These are phyloP conservation scores for Berkeleyomyces basicola DNA, from an alignment of 2,329 filamentous ascomycete genomes.

Conservation along the genomic window DNA sequence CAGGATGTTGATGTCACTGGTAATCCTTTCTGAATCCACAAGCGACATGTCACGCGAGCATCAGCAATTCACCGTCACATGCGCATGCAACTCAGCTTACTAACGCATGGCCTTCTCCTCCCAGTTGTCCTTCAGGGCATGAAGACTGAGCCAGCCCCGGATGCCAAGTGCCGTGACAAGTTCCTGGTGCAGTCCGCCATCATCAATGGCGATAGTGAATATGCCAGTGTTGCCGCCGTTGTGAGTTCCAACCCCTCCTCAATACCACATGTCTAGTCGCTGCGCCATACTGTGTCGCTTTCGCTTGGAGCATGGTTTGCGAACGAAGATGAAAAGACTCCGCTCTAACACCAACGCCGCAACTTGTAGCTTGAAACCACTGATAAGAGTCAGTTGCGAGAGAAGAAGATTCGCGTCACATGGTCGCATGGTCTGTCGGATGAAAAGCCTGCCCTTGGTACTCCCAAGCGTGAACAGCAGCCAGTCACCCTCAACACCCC, in stretches of 20 bases:
- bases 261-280: neutral
- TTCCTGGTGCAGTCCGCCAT: slow-evolving; percentile 88
- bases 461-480: slow-evolving; percentile 12
- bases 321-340: neutral
- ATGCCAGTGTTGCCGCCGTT: slow-evolving; percentile 61
- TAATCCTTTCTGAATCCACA: slow-evolving; percentile 26
- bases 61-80: slow-evolving; percentile 13
- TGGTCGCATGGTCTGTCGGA: slow-evolving; percentile 46
- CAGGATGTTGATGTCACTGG: slow-evolving; percentile 84
- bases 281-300: neutral
- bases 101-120: neutral
- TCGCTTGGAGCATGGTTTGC: neutral
- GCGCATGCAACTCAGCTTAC: slow-evolving; percentile 15
- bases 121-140: slow-evolving; percentile 90
- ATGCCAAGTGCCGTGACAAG: slow-evolving; percentile 90
- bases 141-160: slow-evolving; percentile 78
- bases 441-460: slow-evolving; percentile 16
- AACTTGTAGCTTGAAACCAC: slow-evolving; percentile 55
- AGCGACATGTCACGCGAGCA: neutral
- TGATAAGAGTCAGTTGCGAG: slow-evolving; percentile 63
- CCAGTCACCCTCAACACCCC: slow-evolving; percentile 9
- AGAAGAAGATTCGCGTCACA: slow-evolving; percentile 88
- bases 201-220: slow-evolving; percentile 71
- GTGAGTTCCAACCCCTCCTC: slow-evolving; percentile 33
- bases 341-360: slow-evolving; percentile 11